phyloP scores from a whole-genome alignment of 2,329 filamentous ascomycete genomes.

The Pseudogymnoascus sp. region DNA sequence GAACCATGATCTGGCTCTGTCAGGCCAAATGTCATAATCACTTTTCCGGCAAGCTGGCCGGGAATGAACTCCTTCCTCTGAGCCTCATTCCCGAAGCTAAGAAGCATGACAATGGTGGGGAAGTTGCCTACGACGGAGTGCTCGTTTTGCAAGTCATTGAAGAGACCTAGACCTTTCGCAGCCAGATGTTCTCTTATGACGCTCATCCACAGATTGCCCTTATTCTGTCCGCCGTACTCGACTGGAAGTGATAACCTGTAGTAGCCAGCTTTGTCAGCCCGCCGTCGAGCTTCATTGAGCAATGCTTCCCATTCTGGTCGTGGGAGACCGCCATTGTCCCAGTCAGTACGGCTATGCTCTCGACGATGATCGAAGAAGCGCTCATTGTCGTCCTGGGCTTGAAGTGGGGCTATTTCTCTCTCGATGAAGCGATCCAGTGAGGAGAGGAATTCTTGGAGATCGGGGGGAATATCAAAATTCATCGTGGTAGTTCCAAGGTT shows the following conservation, averaged over 20 bases:
- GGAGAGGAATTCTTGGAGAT: slow-evolving; percentile 39
- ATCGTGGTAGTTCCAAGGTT: slow-evolving; percentile 28
- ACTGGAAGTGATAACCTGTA: slow-evolving; percentile 49
- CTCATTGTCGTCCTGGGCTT: slow-evolving; percentile 51
- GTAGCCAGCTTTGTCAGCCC: slow-evolving; percentile 52
- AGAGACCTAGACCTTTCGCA: slow-evolving; percentile 49
- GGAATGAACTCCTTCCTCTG: slow-evolving; percentile 47
- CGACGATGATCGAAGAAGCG: slow-evolving; percentile 59
- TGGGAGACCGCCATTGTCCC: slow-evolving; percentile 41
- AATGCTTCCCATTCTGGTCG: slow-evolving; percentile 50
- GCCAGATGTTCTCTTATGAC: slow-evolving; percentile 52
- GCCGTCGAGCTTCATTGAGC: slow-evolving; percentile 37
- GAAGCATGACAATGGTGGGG: slow-evolving; percentile 53
- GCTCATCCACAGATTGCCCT: slow-evolving; percentile 54
- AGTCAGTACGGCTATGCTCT: slow-evolving; percentile 53
- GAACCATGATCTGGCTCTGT: slow-evolving; percentile 55
- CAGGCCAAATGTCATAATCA: slow-evolving; percentile 51
- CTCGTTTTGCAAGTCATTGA: slow-evolving; percentile 57
- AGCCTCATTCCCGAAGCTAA: slow-evolving; percentile 47
- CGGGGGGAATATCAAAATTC: slow-evolving; percentile 47
- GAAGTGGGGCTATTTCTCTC: slow-evolving; percentile 43
- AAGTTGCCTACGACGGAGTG: slow-evolving; percentile 56
- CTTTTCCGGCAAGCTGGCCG: slow-evolving; percentile 42
- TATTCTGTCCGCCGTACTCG: slow-evolving; percentile 43
- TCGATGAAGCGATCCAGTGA: slow-evolving; percentile 51